Evolutionary conservation across 139 green algal genomes (phyloP).

Genomic region (Diplosphaera chodatii): DNA sequence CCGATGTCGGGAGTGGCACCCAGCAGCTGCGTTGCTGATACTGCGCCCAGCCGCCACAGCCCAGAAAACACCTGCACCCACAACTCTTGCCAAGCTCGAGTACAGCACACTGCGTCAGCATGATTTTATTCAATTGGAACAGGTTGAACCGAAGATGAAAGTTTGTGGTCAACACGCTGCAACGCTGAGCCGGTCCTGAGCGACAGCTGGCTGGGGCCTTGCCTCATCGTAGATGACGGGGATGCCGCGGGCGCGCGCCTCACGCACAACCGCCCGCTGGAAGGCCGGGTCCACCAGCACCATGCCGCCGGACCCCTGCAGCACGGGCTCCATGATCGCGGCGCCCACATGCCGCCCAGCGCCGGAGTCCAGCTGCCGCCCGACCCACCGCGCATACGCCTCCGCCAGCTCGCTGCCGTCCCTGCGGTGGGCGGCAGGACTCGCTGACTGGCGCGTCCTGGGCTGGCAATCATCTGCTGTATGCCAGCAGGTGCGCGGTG

Average conservation of each 20-base stretch:
- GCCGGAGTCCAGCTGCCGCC: constrained; percentile 11
- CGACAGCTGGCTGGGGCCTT: no score
- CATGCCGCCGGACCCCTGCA: constrained; percentile 90
- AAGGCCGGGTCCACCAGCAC: constrained; percentile 86
- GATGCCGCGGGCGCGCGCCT: constrained; percentile 56
- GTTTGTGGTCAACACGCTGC: no score
- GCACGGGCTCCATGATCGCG: constrained; percentile 76
- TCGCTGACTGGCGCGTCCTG: no score
- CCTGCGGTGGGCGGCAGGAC: neutral
- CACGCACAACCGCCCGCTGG: constrained; percentile 64
- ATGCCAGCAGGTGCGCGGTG: no score
- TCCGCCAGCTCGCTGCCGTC: constrained; percentile 9
- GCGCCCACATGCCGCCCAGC: constrained; percentile 15
- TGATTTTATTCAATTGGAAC: no score
- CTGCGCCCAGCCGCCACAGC: constrained; percentile 74
- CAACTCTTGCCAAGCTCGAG: no score
- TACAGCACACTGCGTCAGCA: no score
- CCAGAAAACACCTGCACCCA: constrained; percentile 96
- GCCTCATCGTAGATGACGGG: constrained; percentile 73
- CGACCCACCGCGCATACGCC: constrained; percentile 8
- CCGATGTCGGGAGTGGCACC: constrained; percentile 81
- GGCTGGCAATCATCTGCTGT: no score
- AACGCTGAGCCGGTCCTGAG: no score
- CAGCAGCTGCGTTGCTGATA: constrained; percentile 58
- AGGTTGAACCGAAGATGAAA: no score